A percentile compares a stretch with the other conserved stretches of the same genome.
Evolutionary conservation across 495 filamentous ascomycete species (phyloP).

Genomic region (Astrothelium macrocarpum): DNA sequence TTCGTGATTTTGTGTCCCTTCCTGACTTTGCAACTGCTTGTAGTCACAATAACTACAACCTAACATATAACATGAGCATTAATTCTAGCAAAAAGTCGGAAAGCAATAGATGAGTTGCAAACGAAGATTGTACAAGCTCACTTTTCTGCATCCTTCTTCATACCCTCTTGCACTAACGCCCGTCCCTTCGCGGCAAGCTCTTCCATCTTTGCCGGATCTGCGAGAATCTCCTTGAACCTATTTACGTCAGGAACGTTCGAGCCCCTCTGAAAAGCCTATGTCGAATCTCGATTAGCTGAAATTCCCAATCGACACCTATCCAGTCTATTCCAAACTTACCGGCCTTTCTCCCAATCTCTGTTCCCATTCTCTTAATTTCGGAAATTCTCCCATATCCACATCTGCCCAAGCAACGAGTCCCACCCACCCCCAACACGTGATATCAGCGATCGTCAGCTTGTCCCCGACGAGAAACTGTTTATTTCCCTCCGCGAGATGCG

Average conservation of each 20-base stretch:
- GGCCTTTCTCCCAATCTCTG: slow-evolving; percentile 53
- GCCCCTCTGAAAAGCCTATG: slow-evolving; percentile 53
- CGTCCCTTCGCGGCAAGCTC: slow-evolving; percentile 46
- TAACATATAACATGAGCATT: background rate
- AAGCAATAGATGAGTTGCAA: background rate
- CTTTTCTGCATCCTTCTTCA: slow-evolving; percentile 51
- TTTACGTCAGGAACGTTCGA: slow-evolving; percentile 63
- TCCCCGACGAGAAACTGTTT: slow-evolving; percentile 62
- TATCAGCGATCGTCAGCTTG: slow-evolving; percentile 73
- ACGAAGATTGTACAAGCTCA: background rate
- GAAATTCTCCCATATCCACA: slow-evolving; percentile 68
- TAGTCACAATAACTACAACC: background rate
- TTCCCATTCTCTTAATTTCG: slow-evolving; percentile 56
- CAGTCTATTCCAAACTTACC: no score
- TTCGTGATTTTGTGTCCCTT: no score
- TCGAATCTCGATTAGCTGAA: background rate
- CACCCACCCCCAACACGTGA: slow-evolving; percentile 52
- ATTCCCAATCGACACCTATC: no score
- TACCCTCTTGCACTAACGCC: slow-evolving; percentile 48
- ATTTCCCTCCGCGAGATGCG: slow-evolving; percentile 49
- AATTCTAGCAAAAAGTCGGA: no score
- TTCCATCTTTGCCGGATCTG: slow-evolving; percentile 55
- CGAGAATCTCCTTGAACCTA: slow-evolving; percentile 56
- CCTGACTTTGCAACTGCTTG: no score
- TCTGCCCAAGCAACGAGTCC: slow-evolving; percentile 54